Percentiles rank a stretch among this genome's conserved stretches.
Evolutionary conservation across 371 early-diverging fungal species (phyloP).

Genomic region (Mucor indicus): DNA sequence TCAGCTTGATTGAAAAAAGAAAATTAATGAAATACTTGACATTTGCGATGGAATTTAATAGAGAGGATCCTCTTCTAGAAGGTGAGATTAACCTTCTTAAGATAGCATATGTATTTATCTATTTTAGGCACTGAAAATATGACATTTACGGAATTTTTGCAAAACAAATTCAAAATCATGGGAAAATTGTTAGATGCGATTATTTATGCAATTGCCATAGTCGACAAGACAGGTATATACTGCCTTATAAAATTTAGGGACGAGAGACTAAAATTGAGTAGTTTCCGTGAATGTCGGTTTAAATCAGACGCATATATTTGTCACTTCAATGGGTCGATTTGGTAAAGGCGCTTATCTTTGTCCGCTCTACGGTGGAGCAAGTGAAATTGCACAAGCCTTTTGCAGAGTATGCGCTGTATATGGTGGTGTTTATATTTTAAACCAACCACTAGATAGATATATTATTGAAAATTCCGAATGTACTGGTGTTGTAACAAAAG

Average conservation of each 20-base stretch:
- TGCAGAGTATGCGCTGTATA: constrained; percentile 88
- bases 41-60: constrained; percentile 54
- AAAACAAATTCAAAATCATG: constrained; percentile 63
- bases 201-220: constrained; percentile 70
- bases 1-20: constrained; percentile 82
- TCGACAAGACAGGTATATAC: constrained; percentile 40
- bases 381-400: constrained; percentile 90
- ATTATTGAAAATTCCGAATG: constrained; percentile 37
- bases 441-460: constrained; percentile 41
- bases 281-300: constrained; percentile 63
- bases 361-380: constrained; percentile 86
- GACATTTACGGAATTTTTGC: constrained; percentile 49
- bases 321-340: constrained; percentile 85
- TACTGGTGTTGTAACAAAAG: constrained; percentile 42
- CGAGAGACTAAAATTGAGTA: too few relatives aligned
- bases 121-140: constrained; percentile 14
- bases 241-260: too few relatives aligned
- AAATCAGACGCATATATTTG: constrained; percentile 60
- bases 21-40: constrained; percentile 87
- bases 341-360: constrained; percentile 81
- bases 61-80: constrained; percentile 28
- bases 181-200: constrained; percentile 67
- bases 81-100: constrained; percentile 1
- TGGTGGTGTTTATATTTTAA: constrained; percentile 86
- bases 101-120: too few relatives aligned